phyloP scores from a whole-genome alignment of 768 basidiomycete genomes.

The Kwoniella bestiolae region DNA sequence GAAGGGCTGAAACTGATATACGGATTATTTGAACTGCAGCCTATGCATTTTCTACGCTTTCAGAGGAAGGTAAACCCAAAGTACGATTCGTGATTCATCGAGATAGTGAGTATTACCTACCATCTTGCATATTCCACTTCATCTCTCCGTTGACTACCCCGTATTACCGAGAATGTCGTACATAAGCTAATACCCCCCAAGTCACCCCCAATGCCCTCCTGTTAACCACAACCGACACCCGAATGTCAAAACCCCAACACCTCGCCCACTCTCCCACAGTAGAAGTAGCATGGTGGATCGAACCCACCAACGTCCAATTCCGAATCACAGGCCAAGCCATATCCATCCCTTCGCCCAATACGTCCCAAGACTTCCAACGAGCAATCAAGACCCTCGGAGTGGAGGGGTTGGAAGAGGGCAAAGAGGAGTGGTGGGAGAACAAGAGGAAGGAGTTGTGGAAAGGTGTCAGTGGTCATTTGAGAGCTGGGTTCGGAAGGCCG shows the following conservation, averaged over 20 bases:
- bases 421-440: slow-evolving; percentile 48
- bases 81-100: slow-evolving; percentile 54
- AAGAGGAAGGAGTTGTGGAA: slow-evolving; percentile 46
- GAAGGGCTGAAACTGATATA: neutral
- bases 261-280: slow-evolving; percentile 36
- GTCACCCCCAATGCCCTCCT: slow-evolving; percentile 46
- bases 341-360: slow-evolving; percentile 23
- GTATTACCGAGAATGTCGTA: neutral
- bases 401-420: slow-evolving; percentile 36
- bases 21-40: slow-evolving; percentile 24
- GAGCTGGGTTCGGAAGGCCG: slow-evolving; percentile 53
- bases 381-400: slow-evolving; percentile 27
- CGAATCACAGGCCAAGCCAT: slow-evolving; percentile 49
- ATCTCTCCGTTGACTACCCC: neutral
- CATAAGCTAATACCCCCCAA: no score
- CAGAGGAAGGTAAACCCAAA: slow-evolving; percentile 42
- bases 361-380: slow-evolving; percentile 14
- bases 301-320: slow-evolving; percentile 50
- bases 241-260: slow-evolving; percentile 53
- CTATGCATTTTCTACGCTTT: slow-evolving; percentile 46
- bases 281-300: slow-evolving; percentile 56
- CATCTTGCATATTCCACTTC: no score
- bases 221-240: slow-evolving; percentile 52
- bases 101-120: slow-evolving; percentile 46
- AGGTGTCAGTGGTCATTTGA: slow-evolving; percentile 52